Evolutionary conservation across 2,329 filamentous ascomycete species (phyloP), one percentile per base, ranked within the genome.

Genomic region (Fusarium piperis): DNA sequence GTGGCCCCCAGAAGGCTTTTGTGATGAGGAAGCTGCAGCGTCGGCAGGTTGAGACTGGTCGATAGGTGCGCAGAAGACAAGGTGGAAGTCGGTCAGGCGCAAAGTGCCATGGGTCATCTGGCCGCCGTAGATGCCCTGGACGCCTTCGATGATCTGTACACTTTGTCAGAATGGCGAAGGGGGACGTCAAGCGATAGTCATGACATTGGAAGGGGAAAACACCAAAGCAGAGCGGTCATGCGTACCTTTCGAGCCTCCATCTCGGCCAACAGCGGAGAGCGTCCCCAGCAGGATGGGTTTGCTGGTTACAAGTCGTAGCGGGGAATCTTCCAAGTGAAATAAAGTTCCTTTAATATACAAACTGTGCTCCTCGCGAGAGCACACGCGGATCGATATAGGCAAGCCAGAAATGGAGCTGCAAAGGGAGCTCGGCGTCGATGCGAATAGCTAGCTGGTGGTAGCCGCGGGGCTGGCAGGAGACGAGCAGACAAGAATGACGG

Each of bases 21-120:
- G 46, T 13, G 68, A 57, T 13, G 59, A 41, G 23, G 56, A 41
- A 11, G 58, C n/a, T 23, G 74, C 33, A 16, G 77, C 61, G 58
- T 53, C 67, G 38, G 53, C 64, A 62, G 74, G 74, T 71, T 78
- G 79, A 62, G 74, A 75, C 71, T 78, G 79, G 52, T 78, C 82
- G 55, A 77, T 78, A 44, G 83, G 85, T 44, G 81, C 85, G 71
- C 81, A 85, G 76, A 88, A 88, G 61, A 88, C 83, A 68, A 88
- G 84, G 80, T 92, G 90, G 79, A 89, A 90, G 77, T 90, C 85
- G 69, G 89, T 90, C 62, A 92, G 83, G 76, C 89, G 87, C 59
- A 92, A 81, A 67, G 86, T 88, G 68, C 89, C 89, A 26, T 82
- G 82, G 33, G 87, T 87, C 58, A 85, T 85, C 72, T 88, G 85